Evolutionary conservation across 257 asterid genomes (phyloP), one percentile per base, ranked within the genome.

Genomic region (Buddleja alternifolia): DNA sequence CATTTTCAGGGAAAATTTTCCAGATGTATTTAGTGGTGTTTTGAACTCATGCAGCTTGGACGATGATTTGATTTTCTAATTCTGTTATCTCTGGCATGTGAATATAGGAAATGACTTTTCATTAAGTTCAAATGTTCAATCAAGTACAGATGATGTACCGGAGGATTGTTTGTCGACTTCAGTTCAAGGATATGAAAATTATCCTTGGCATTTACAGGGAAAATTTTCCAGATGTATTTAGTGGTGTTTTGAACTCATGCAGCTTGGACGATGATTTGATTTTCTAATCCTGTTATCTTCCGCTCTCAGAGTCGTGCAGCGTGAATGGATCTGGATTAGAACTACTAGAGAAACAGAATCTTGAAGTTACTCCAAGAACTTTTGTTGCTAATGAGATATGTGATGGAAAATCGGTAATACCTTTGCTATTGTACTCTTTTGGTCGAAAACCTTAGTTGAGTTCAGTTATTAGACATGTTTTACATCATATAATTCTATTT

Each of bases 371-470:
- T 72, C 85, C 97, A 24, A 84, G 80, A 81, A 70, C 87, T 65
- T 89, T 87, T 86, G 85, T 79, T 73, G 84, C 87, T 77, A 77
- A 74, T 44, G 97, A 87, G 88, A 77, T 75, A 46, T 77, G 47
- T 61, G 96, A 90, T 67, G 97, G 97, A 47, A 82, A 74, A 81
- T 47, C 74, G 73, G 98, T 92, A 89, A 81, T 67, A 11, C 41
- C 60, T 73, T 23, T 24, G 24, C 37, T 53, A 42, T 58, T 75
- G n/a, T n/a, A n/a, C 34, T 54, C 36, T 56, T 23, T 53, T 34
- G 53, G 36, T 44, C 34, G 41, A 4, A 41, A 67, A 72, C 45
- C 41, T 57, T 29, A 32, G 68, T 54, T 66, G 79, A 74, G 60
- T 47, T 66, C 61, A 59, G 56, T 44, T 69, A 36, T 39, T 64